Evolutionary conservation across 2,329 filamentous ascomycete genomes (phyloP), one percentile per base, ranked within the genome.

Genomic region (Thermothelomyces thermophilus): DNA sequence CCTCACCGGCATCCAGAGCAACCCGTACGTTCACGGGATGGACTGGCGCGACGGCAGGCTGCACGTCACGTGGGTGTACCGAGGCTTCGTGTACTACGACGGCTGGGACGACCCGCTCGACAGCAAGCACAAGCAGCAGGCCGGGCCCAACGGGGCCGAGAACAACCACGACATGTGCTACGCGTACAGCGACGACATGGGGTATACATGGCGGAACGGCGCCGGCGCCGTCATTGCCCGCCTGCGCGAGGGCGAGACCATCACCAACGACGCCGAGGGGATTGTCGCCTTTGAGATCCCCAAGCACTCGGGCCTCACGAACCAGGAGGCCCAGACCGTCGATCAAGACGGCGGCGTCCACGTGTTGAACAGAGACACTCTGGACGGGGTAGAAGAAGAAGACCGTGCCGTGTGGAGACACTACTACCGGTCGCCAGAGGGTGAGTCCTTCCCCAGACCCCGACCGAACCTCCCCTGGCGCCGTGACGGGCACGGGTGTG

Each of bases 151-250:
- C 55, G 64, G 66, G 2, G 68, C 68, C 0, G 66, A 64, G 47
- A 77, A 75, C 13, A 77, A 77, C 55, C 70, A 74, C 54, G 65
- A 75, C 50, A 67, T 77, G 37, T 75, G 72, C 60, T 74, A 74
- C 48, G 70, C 72, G 2, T 68, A 70, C 51, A 72, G 70, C n/a
- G 66, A 71, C 16, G 70, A 75, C 51, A 60, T 64, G 17, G 73
- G 73, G 0, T 56, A 56, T 1, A 68, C 61, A 0, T 76, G 73
- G 73, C 67, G 64, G 30, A 70, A 69, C n/a, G 66, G 66, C 0
- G 61, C 59, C 1, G 68, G 67, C 0, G 56, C 60, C 2, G 50
- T 64, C 2, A 62, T 76, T 16, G 64, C 70, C 0, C 62, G 66
- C 20, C 39, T 68, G 24, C 52, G n/a, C 13, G 54, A 54, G 22